Evolutionary conservation across 2,329 filamentous ascomycete species (phyloP).

Genomic region (Fusarium sp.): DNA sequence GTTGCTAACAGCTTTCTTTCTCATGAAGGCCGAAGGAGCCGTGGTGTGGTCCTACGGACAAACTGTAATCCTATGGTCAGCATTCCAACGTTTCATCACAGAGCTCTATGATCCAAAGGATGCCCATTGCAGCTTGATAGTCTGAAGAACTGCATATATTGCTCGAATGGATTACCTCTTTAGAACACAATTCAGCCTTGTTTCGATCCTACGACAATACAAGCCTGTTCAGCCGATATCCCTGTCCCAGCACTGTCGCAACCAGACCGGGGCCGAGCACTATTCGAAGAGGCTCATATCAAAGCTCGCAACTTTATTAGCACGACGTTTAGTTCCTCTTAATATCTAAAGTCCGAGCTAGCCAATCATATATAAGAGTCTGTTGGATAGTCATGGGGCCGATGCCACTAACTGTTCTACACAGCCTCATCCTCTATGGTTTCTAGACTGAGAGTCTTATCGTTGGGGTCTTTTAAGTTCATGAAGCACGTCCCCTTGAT

Average conservation of each 20-base stretch:
- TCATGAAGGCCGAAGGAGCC: background rate
- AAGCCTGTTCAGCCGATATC: background rate
- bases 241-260: background rate
- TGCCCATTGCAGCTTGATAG: background rate
- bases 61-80: background rate
- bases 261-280: background rate
- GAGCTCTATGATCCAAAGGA: background rate
- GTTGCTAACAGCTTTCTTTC: background rate
- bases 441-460: no score
- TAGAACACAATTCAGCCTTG: background rate
- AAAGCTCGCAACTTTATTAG: background rate
- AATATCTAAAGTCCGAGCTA: background rate
- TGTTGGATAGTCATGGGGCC: background rate
- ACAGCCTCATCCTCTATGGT: no score
- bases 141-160: background rate
- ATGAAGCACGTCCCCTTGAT: no score
- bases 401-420: no score
- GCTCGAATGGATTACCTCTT: background rate
- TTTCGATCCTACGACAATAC: background rate
- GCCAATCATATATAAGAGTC: background rate
- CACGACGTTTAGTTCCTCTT: background rate
- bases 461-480: no score
- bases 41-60: background rate
- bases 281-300: background rate
- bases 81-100: background rate